Evolutionary conservation across 768 basidiomycete species (phyloP).

Genomic region (Russula earlei): DNA sequence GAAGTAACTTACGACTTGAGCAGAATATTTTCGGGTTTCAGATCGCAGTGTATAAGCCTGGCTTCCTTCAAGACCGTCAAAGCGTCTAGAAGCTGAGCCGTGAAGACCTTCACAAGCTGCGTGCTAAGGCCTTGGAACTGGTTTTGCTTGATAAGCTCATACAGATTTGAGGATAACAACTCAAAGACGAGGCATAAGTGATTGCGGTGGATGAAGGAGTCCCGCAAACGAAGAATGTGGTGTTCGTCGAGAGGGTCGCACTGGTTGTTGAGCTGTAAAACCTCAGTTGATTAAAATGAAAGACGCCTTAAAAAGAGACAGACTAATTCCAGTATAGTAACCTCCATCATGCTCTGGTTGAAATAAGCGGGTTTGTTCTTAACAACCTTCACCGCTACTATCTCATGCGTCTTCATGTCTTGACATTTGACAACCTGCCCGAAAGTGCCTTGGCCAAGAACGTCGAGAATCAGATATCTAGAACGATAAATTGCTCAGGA

Average conservation of each 20-base stretch:
- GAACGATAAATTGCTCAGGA: slow-evolving; percentile 9
- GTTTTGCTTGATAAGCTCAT: slow-evolving; percentile 99
- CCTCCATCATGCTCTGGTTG: slow-evolving; percentile 99
- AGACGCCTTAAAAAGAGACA: slow-evolving; percentile 28
- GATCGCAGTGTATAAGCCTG: slow-evolving; percentile 92
- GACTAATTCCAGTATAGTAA: slow-evolving; percentile 92
- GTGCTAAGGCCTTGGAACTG: slow-evolving; percentile 96
- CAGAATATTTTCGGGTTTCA: slow-evolving; percentile 98
- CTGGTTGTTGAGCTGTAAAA: slow-evolving; percentile 75
- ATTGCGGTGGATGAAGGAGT: slow-evolving; percentile 93
- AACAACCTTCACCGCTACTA: slow-evolving; percentile 97
- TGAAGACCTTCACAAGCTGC: slow-evolving; percentile 97
- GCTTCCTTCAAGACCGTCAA: slow-evolving; percentile 91
- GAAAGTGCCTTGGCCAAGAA: slow-evolving; percentile 97
- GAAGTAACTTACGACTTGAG: slow-evolving; percentile 71
- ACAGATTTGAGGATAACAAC: slow-evolving; percentile 91
- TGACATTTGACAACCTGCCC: slow-evolving; percentile 99
- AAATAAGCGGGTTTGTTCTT: slow-evolving; percentile 99
- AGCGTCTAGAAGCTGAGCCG: slow-evolving; percentile 88
- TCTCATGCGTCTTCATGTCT: slow-evolving; percentile 98
- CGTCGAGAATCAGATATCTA: slow-evolving; percentile 95
- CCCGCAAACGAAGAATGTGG: slow-evolving; percentile 89
- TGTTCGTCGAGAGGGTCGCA: slow-evolving; percentile 93
- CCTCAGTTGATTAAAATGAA: neutral
- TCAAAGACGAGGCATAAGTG: slow-evolving; percentile 98